phyloP scores from a whole-genome alignment of 169 alveolate species.

The Cryptosporidium muris region DNA sequence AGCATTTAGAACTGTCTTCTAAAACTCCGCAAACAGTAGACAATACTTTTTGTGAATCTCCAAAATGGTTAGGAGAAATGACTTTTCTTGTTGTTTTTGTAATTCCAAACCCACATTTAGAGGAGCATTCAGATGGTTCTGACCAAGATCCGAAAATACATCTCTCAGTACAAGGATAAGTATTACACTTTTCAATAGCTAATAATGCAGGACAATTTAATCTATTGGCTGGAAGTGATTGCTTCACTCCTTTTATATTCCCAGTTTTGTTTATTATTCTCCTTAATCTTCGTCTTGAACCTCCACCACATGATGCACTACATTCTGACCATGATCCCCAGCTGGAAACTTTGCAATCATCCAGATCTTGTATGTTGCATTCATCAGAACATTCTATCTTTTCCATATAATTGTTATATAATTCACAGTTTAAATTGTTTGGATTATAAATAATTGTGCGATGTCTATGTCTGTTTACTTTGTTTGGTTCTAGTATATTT shows the following conservation, averaged over 20 bases:
- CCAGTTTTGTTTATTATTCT: constrained; percentile 15
- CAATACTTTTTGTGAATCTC: background rate
- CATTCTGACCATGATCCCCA: constrained; percentile 71
- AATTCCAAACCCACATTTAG: constrained; percentile 58
- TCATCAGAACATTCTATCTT: constrained; percentile 7
- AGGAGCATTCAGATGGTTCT: constrained; percentile 21
- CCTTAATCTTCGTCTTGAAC: constrained; percentile 46
- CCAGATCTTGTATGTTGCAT: background rate
- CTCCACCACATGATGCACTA: constrained; percentile 68
- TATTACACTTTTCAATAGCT: constrained; percentile 51
- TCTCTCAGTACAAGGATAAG: constrained; percentile 22
- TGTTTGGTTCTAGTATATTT: background rate
- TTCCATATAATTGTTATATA: constrained; percentile 26
- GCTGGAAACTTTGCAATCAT: constrained; percentile 51
- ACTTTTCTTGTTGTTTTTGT: constrained; percentile 14
- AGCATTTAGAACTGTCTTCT: constrained; percentile 18
- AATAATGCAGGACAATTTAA: constrained; percentile 32
- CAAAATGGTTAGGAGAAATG: background rate
- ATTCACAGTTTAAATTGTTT: constrained; percentile 13
- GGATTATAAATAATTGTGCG: constrained; percentile 28
- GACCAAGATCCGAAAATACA: constrained; percentile 33
- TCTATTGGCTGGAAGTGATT: background rate
- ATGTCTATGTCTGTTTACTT: constrained; percentile 13
- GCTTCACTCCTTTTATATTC: background rate
- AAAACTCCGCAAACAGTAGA: constrained; percentile 23